A percentile compares a stretch with the other conserved stretches of the same genome.
phyloP scores from a whole-genome alignment of 2,329 filamentous ascomycete species.

The Verticillium zaregamsianum region DNA sequence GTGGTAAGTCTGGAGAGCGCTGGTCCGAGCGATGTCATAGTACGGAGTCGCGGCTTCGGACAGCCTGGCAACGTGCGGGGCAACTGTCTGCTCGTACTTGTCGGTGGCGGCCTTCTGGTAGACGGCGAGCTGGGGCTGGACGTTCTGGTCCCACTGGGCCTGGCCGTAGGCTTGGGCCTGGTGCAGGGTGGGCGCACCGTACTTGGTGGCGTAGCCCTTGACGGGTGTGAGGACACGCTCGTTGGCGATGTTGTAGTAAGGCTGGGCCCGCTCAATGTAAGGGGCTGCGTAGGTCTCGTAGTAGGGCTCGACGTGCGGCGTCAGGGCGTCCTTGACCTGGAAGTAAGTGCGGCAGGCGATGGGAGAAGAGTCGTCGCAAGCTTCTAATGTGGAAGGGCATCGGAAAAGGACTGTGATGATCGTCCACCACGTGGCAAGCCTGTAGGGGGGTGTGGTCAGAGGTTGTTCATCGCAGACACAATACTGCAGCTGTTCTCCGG shows the following conservation, averaged over 20 bases:
- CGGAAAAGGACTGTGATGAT: conserved; percentile 77
- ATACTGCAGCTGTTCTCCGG: neutral
- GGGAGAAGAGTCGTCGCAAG: conserved; percentile 66
- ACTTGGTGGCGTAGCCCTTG: conserved; percentile 61
- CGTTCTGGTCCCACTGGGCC: conserved; percentile 72
- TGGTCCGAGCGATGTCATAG: conserved; percentile 61
- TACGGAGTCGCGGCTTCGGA: conserved; percentile 63
- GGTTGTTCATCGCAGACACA: neutral
- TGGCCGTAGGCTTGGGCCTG: conserved; percentile 63
- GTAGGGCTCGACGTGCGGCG: conserved; percentile 78
- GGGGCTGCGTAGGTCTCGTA: conserved; percentile 81
- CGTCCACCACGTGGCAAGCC: conserved; percentile 80
- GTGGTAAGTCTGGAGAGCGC: conserved; percentile 64
- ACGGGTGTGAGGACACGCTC: conserved; percentile 66
- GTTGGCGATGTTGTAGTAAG: conserved; percentile 65
- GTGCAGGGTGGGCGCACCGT: conserved; percentile 69
- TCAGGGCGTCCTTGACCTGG: conserved; percentile 55
- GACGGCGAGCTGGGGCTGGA: conserved; percentile 69
- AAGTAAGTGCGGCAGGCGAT: conserved; percentile 81
- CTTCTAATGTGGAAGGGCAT: conserved; percentile 68
- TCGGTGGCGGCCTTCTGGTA: conserved; percentile 56
- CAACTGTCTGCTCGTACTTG: conserved; percentile 68
- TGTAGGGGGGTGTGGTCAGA: conserved; percentile 25
- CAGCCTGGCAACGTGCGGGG: conserved; percentile 67
- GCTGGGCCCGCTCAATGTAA: conserved; percentile 71